phyloP scores from a whole-genome alignment of 441 rosid genomes.

The Brassica balearica region DNA sequence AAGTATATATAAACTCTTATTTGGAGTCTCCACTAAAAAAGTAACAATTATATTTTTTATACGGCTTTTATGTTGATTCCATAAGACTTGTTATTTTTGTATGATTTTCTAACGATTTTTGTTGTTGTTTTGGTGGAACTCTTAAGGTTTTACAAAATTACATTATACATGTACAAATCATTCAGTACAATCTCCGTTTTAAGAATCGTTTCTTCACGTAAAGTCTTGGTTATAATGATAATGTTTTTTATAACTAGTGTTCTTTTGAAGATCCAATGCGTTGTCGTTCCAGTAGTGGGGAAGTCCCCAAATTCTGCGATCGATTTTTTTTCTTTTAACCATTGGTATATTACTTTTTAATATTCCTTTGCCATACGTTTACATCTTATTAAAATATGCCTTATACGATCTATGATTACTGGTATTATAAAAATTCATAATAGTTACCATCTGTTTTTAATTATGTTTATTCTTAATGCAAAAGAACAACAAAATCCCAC shows the following conservation, averaged over 20 bases:
- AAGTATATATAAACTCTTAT: neutral
- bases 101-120: neutral
- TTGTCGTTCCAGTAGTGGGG: constrained; percentile 16
- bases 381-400: neutral
- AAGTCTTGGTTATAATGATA: neutral
- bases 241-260: too few relatives aligned
- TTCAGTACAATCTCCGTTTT: neutral
- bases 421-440: neutral
- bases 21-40: constrained; percentile 5
- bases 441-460: neutral
- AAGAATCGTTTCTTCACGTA: constrained; percentile 7
- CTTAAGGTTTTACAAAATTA: neutral
- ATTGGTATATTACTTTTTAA: neutral
- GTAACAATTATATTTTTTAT: constrained; percentile 9
- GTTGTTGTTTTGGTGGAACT: neutral
- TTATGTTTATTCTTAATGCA: constrained; percentile 6
- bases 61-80: neutral
- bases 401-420: neutral
- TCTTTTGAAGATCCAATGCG: neutral
- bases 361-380: neutral
- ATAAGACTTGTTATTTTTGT: neutral
- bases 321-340: neutral
- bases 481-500: constrained; percentile 32
- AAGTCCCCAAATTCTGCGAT: constrained; percentile 17
- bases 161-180: neutral